Percentiles rank a stretch among this genome's conserved stretches.
phyloP scores from a whole-genome alignment of 306 rosid species.

The Abrus precatorius region DNA sequence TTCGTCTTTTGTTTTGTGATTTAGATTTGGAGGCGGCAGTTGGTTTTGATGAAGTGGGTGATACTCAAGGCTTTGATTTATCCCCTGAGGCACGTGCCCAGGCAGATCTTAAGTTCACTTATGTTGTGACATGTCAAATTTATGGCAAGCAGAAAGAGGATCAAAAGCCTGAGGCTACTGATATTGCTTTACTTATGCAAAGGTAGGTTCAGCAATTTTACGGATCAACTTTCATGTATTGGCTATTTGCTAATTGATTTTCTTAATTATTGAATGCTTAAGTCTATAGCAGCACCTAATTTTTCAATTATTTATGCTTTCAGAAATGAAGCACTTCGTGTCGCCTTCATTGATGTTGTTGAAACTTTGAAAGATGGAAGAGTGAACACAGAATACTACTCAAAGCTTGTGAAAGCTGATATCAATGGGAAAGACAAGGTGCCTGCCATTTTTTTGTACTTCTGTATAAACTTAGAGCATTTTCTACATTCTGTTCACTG shows the following conservation, averaged over 20 bases:
- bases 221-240: slow-evolving; percentile 13
- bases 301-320: slow-evolving; percentile 34
- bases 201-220: slow-evolving; percentile 59
- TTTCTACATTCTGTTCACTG: background rate
- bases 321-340: slow-evolving; percentile 97
- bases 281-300: slow-evolving; percentile 23
- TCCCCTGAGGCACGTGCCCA: slow-evolving; percentile 93
- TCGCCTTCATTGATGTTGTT: slow-evolving; percentile 87
- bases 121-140: slow-evolving; percentile 91
- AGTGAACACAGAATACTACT: slow-evolving; percentile 75
- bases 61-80: slow-evolving; percentile 75
- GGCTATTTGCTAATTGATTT: slow-evolving; percentile 15
- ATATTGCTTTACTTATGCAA: slow-evolving; percentile 94
- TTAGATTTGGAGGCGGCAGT: slow-evolving; percentile 81
- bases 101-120: slow-evolving; percentile 94
- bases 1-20: slow-evolving; percentile 15
- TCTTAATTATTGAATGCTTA: slow-evolving; percentile 25
- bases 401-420: slow-evolving; percentile 95
- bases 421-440: slow-evolving; percentile 96
- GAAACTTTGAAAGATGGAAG: slow-evolving; percentile 82
- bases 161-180: slow-evolving; percentile 93
- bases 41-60: slow-evolving; percentile 65
- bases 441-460: slow-evolving; percentile 47
- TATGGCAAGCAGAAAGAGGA: slow-evolving; percentile 96
- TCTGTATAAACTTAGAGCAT: background rate